These are phyloP conservation scores for Pyrenophora tritici-repentis DNA, from an alignment of 2,329 filamentous ascomycete species.

Conservation along the genomic window DNA sequence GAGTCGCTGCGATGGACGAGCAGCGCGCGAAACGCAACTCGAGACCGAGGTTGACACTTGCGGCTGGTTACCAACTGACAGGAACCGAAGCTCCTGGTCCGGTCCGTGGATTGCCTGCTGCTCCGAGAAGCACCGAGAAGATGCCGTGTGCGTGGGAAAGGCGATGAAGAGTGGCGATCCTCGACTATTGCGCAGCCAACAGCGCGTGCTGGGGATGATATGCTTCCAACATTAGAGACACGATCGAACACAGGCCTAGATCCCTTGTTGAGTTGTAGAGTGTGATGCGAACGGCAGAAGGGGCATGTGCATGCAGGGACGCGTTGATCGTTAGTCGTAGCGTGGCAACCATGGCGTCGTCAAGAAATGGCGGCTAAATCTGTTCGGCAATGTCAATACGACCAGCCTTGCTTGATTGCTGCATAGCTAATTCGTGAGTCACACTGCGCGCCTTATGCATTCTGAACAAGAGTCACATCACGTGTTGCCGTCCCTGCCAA, in stretches of 20 bases:
- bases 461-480: conserved; percentile 1
- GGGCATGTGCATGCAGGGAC: conserved; percentile 11
- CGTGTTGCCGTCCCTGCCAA: not conserved
- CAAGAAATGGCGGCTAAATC: no score
- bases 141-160: not conserved
- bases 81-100: conserved; percentile 4
- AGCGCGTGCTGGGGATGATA: not conserved
- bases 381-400: no score
- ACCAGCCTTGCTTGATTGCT: no score
- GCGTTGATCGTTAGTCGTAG: not conserved
- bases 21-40: conserved; percentile 6
- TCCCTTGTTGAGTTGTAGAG: not conserved
- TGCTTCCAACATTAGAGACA: not conserved
- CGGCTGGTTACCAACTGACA: conserved; percentile 7
- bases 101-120: conserved; percentile 8
- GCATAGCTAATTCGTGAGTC: no score
- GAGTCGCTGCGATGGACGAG: conserved; percentile 4
- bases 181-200: not conserved
- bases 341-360: not conserved
- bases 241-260: not conserved
- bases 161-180: no score
- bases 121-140: conserved; percentile 15
- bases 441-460: no score
- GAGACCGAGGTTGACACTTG: conserved; percentile 19
- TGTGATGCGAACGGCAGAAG: no score